A percentile compares a stretch with the other conserved stretches of the same genome.
These are phyloP conservation scores for Trichoderma sp. DNA, from an alignment of 2,329 filamentous ascomycete genomes.

Conservation along the genomic window DNA sequence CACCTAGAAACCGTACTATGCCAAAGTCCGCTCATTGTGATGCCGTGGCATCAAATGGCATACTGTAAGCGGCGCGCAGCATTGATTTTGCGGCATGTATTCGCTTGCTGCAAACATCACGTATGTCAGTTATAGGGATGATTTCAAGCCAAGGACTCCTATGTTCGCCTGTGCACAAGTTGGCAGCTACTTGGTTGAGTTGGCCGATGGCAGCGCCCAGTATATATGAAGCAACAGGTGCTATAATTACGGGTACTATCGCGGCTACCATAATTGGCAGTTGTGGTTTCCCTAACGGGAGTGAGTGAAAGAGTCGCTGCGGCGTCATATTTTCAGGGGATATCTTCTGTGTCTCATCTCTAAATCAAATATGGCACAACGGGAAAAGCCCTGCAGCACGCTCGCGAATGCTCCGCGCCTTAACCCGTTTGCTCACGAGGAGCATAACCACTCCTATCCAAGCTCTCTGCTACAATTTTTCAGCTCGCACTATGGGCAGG, in stretches of 20 bases:
- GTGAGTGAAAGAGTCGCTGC: neutral
- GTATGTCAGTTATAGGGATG: neutral
- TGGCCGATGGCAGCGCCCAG: neutral
- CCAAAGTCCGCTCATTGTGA: neutral
- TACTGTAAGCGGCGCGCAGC: neutral
- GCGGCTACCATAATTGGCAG: neutral
- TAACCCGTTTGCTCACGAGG: neutral
- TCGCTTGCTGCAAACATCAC: neutral
- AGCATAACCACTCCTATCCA: neutral
- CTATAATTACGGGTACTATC: neutral
- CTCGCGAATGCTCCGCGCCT: neutral
- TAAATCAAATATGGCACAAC: neutral
- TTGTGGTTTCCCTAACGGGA: neutral
- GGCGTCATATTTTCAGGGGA: neutral
- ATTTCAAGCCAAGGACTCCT: neutral
- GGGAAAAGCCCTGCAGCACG: neutral
- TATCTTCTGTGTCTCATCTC: neutral
- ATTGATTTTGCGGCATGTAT: neutral
- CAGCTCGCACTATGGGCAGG: neutral
- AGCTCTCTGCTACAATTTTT: neutral
- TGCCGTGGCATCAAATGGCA: neutral
- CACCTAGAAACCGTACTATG: constrained; percentile 13
- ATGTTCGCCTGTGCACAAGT: neutral
- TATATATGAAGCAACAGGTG: neutral
- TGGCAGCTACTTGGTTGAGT: neutral